Evolutionary conservation across 305 asterid species (phyloP), one percentile per base, ranked within the genome.

Genomic region (Fraxinus paxiana): DNA sequence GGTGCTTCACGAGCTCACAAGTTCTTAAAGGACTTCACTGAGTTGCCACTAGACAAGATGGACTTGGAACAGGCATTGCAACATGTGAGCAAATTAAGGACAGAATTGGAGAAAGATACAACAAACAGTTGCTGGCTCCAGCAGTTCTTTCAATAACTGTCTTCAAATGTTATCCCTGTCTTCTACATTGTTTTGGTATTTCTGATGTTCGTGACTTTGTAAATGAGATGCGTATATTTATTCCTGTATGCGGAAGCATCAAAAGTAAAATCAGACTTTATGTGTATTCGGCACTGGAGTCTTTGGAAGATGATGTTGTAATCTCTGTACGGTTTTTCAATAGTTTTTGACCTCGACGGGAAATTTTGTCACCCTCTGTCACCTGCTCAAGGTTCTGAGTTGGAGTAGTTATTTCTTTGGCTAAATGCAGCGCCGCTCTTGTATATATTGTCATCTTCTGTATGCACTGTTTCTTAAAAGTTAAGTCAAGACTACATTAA

Each of bases 1-100:
- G 98, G 98, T 31, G 82, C 91, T 46, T 90, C 91, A 75, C 91
- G 92, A 75, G 97, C 97, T 82, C 93, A 87, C 70, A 88, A 87
- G 83, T 93, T 95, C 90, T 87, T 95, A 56, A 91, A 88, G 87
- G 95, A 92, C 76, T 92, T 95, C 83, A 76, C 91, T 1, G 93
- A 93, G 84, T 46, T 93, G 80, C 96, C 97, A 74, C 83, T 93
- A 54, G 98, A 93, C 83, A 82, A 87, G 83, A 91, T 95, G 97
- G 97, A 89, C 81, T 82, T 82, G 46, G 82, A 89, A 71, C 86
- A 88, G 83, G 94, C 91, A 13, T 79, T 90, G 26, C 78, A 90
- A 86, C 85, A 85, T 7, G 89, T 91, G 56, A 78, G 85, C 17
- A 84, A 87, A 81, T 79, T 95, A 88, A 94, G 82, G 81, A 90